phyloP scores from a whole-genome alignment of 805 yeast genomes.

The Metahyphopichia silvanorum region DNA sequence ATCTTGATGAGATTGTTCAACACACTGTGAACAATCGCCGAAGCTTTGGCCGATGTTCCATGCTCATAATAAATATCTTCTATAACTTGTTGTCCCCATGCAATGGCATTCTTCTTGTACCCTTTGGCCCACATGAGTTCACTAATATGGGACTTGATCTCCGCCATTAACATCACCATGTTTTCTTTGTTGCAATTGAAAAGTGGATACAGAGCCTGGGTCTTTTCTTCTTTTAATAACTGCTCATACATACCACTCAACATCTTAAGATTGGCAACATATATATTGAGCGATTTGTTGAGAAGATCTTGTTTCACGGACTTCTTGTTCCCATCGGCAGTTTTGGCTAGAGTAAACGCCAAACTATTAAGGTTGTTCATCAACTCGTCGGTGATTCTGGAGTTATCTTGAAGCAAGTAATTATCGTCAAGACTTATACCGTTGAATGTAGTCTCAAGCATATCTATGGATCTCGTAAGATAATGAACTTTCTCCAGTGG shows the following conservation, averaged over 20 bases:
- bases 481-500: constrained; percentile 18
- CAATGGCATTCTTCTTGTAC: constrained; percentile 32
- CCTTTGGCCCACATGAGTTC: constrained; percentile 43
- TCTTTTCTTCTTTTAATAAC: constrained; percentile 10
- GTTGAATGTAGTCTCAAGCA: constrained; percentile 29
- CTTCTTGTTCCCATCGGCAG: constrained; percentile 4
- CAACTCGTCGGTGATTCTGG: constrained; percentile 36
- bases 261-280: constrained; percentile 30
- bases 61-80: constrained; percentile 32
- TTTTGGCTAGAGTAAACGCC: constrained; percentile 29
- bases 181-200: constrained; percentile 31
- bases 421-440: constrained; percentile 19
- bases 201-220: constrained; percentile 32
- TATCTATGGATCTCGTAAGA: constrained; percentile 26
- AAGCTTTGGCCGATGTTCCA: constrained; percentile 20
- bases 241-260: constrained; percentile 16
- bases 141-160: constrained; percentile 34
- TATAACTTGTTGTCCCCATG: constrained; percentile 41
- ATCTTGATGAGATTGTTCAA: constrained; percentile 28
- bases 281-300: constrained; percentile 29
- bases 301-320: constrained; percentile 13
- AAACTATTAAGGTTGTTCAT: constrained; percentile 28
- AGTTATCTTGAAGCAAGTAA: constrained; percentile 21
- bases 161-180: constrained; percentile 25
- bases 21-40: constrained; percentile 27